A percentile compares a stretch with the other conserved stretches of the same genome.
phyloP scores from a whole-genome alignment of 225 moss, liverwort and hornwort genomes.

The Takakia lepidozioides region DNA sequence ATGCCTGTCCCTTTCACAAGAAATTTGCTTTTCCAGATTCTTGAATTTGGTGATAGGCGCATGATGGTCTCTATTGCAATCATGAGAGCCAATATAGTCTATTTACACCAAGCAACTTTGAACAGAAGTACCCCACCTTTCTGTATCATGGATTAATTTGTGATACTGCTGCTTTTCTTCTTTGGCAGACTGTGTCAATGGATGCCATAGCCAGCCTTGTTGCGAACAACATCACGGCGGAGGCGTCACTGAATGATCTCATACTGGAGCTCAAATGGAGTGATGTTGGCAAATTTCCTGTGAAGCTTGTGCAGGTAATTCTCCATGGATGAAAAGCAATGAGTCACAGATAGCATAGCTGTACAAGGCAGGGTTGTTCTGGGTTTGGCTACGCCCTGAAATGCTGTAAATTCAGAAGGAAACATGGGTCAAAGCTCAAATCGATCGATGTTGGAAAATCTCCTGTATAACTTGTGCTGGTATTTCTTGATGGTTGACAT shows the following conservation, averaged over 20 bases:
- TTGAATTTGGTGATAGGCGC: too few relatives aligned
- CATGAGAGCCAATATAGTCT: too few relatives aligned
- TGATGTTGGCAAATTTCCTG: slow-evolving; percentile 77
- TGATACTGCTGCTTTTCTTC: neutral
- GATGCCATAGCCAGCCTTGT: slow-evolving; percentile 66
- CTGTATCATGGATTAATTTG: neutral
- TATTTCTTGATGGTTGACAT: too few relatives aligned
- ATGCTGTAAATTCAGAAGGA: neutral
- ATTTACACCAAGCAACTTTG: neutral
- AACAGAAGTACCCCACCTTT: neutral
- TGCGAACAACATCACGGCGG: slow-evolving; percentile 71
- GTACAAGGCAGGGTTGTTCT: neutral
- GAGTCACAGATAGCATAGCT: too few relatives aligned
- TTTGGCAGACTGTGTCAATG: slow-evolving; percentile 67
- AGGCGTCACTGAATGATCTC: slow-evolving; percentile 59
- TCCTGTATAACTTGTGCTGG: neutral
- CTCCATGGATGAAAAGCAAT: too few relatives aligned
- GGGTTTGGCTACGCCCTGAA: neutral
- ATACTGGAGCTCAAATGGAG: slow-evolving; percentile 81
- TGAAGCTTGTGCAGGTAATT: slow-evolving; percentile 74
- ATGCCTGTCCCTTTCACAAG: too few relatives aligned
- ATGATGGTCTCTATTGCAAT: too few relatives aligned
- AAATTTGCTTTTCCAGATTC: too few relatives aligned
- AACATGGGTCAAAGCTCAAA: neutral
- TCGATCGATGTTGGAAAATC: too few relatives aligned